These are phyloP conservation scores for Chaetomiaceae sp. DNA, from an alignment of 2,329 filamentous ascomycete species.

Conservation along the genomic window DNA sequence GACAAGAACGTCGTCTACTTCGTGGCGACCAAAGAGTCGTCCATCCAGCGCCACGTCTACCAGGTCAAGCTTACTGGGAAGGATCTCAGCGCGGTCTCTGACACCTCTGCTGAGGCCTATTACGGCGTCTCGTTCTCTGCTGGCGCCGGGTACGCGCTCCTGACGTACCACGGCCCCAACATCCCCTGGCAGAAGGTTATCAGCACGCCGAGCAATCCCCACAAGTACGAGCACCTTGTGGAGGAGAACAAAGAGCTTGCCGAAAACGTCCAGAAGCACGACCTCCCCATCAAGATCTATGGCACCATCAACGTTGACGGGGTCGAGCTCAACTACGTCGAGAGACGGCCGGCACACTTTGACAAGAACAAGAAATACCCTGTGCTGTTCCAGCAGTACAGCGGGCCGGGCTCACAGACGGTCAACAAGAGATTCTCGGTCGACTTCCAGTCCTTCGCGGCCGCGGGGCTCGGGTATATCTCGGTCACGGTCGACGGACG, in stretches of 20 bases:
- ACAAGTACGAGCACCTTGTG: slow-evolving; percentile 62
- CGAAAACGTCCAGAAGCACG: slow-evolving; percentile 65
- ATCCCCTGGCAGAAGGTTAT: slow-evolving; percentile 90
- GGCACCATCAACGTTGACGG: slow-evolving; percentile 80
- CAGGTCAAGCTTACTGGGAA: slow-evolving; percentile 80
- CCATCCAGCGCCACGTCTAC: slow-evolving; percentile 88
- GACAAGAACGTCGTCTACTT: slow-evolving; percentile 88
- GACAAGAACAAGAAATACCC: slow-evolving; percentile 79
- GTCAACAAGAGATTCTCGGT: slow-evolving; percentile 77
- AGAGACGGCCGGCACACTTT: slow-evolving; percentile 87
- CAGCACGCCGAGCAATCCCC: slow-evolving; percentile 67
- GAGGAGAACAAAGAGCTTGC: slow-evolving; percentile 73
- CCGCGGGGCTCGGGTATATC: slow-evolving; percentile 80
- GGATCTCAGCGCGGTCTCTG: slow-evolving; percentile 66
- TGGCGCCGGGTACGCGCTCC: slow-evolving; percentile 74
- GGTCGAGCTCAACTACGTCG: slow-evolving; percentile 66
- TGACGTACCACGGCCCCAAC: slow-evolving; percentile 76
- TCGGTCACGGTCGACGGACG: slow-evolving; percentile 93
- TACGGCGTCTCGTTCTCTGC: slow-evolving; percentile 81
- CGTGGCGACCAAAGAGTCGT: slow-evolving; percentile 76
- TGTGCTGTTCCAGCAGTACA: slow-evolving; percentile 92
- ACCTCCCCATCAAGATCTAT: slow-evolving; percentile 78
- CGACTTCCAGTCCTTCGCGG: slow-evolving; percentile 87
- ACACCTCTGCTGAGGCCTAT: slow-evolving; percentile 68
- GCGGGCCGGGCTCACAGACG: slow-evolving; percentile 85